These are phyloP conservation scores for Pholiota microspora DNA, from an alignment of 768 basidiomycete species.

Conservation along the genomic window DNA sequence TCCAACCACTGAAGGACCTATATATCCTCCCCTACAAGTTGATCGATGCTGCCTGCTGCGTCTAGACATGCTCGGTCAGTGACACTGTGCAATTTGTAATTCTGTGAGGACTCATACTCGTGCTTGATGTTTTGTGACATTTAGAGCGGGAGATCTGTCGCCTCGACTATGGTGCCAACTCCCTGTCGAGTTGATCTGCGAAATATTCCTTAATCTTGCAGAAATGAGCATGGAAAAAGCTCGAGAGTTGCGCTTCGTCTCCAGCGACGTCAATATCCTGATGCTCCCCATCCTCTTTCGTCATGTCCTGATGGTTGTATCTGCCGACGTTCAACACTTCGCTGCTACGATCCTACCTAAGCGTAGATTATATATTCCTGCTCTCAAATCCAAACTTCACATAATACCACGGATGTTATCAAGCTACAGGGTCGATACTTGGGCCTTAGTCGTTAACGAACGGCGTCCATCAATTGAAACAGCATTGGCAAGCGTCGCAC, in stretches of 20 bases:
- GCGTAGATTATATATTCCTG: slow-evolving; percentile 24
- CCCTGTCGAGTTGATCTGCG: slow-evolving; percentile 31
- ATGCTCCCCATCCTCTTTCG: slow-evolving; percentile 33
- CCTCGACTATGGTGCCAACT: slow-evolving; percentile 27
- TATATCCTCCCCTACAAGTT: neutral
- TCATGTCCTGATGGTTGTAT: slow-evolving; percentile 24
- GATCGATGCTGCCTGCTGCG: neutral
- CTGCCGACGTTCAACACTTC: slow-evolving; percentile 27
- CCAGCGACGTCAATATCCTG: slow-evolving; percentile 31
- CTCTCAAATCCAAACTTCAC: slow-evolving; percentile 25
- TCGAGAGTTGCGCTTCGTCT: slow-evolving; percentile 30
- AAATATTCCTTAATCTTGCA: slow-evolving; percentile 30
- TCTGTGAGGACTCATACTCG: too few relatives aligned
- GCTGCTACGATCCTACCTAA: slow-evolving; percentile 30
- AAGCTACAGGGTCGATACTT: slow-evolving; percentile 29
- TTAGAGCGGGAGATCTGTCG: slow-evolving; percentile 8
- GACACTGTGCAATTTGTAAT: neutral
- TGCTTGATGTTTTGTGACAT: neutral
- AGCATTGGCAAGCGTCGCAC: slow-evolving; percentile 29
- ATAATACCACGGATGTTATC: slow-evolving; percentile 28
- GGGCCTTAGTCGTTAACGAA: slow-evolving; percentile 30
- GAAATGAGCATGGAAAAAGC: slow-evolving; percentile 21
- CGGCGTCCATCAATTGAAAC: slow-evolving; percentile 31
- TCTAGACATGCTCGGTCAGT: neutral
- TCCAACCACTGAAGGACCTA: neutral